Base-by-base conservation (phyloP, 495 filamentous ascomycete species). In the Lindgomyces ingoldianus region DNA sequence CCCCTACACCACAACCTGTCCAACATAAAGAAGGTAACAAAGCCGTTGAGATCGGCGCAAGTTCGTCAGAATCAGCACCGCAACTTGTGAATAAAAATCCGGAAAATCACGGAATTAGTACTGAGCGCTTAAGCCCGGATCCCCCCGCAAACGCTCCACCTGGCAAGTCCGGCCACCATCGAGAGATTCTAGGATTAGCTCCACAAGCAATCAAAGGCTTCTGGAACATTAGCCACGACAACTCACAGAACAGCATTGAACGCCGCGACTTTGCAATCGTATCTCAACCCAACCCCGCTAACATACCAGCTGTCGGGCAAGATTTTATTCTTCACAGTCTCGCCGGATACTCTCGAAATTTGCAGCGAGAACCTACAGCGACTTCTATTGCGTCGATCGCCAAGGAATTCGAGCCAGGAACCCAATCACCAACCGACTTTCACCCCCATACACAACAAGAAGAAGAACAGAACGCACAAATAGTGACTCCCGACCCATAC, bases 381-480 rank as follows among this genome's bases (percentile, higher is more conserved):
- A n/a, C n/a, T n/a, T n/a, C n/a, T n/a, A n/a, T n/a, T n/a, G n/a
- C n/a, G n/a, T n/a, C n/a, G n/a, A n/a, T n/a, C n/a, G n/a, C n/a
- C n/a, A n/a, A n/a, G n/a, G n/a, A n/a, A n/a, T n/a, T n/a, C n/a
- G n/a, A n/a, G n/a, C n/a, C n/a, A n/a, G n/a, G n/a, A n/a, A n/a
- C n/a, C 14, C 48, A 51, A 51, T 22, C 21, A 27, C 49, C 16
- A 25, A 2, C 22, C 16, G 4, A 50, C 47, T 10, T 1, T 39
- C 19, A 10, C 21, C 39, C 2, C 24, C 19, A 42, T 30, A 12
- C 26, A 39, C 29, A 19, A 3, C 3, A 33, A 12, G 6, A 57
- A 46, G 21, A 58, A 10, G 22, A 60, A 21, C 56, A 66, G 44
- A 4, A 65, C 62, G 62, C 62, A 18, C 62, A 65, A 47, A 42